These are phyloP conservation scores for Alternaria infectoria DNA, from an alignment of 2,329 filamentous ascomycete species.

Conservation along the genomic window DNA sequence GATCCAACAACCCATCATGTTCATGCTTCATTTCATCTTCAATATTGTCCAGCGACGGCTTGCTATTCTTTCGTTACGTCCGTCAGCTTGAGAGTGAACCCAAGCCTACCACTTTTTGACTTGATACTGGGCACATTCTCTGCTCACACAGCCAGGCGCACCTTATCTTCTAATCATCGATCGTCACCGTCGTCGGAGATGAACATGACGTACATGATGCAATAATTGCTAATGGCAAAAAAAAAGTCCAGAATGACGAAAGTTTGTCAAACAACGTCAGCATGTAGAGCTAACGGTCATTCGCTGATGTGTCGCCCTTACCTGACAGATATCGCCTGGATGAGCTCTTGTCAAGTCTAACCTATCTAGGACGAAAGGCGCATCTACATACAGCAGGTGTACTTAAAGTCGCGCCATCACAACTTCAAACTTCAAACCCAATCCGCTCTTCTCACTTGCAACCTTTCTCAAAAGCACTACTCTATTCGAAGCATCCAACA, in stretches of 20 bases:
- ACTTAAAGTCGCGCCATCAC: background rate
- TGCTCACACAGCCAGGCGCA: background rate
- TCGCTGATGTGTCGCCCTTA: background rate
- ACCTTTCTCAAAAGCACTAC: accelerated
- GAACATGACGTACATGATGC: background rate
- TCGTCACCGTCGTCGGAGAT: background rate
- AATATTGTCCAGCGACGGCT: background rate
- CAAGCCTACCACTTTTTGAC: background rate
- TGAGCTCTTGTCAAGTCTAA: background rate
- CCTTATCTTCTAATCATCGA: background rate
- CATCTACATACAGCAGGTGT: background rate
- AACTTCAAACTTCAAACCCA: background rate
- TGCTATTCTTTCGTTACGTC: background rate
- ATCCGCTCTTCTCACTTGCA: accelerated
- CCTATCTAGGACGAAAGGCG: background rate
- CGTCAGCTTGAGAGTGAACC: accelerated
- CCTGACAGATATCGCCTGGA: background rate
- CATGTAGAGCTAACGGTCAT: background rate
- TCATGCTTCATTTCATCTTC: background rate
- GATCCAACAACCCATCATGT: background rate
- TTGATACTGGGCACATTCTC: background rate
- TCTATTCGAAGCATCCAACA: background rate
- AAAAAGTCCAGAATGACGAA: background rate
- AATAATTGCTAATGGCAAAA: background rate
- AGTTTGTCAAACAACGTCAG: background rate